Conservation (phyloP, 257 asterid genomes). For the Salvia miltiorrhiza region DNA sequence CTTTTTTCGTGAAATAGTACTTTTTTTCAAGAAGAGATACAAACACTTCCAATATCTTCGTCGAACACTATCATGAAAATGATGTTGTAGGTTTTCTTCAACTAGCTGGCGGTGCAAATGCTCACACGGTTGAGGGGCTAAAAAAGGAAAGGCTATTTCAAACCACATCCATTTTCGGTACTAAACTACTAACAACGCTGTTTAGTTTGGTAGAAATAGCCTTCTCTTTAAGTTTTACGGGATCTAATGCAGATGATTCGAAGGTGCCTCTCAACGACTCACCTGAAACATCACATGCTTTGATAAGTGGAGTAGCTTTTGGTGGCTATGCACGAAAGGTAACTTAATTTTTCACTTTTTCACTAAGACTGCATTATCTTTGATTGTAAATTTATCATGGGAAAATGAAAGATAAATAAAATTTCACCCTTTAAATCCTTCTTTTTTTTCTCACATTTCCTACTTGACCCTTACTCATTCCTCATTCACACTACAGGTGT, state of each 20-base stretch:
- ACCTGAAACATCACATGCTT: constrained; percentile 38
- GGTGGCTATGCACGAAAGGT: constrained; percentile 97
- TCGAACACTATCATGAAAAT: background rate
- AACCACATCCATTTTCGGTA: constrained; percentile 51
- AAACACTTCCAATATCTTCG: background rate
- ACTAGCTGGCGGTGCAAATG: constrained; percentile 90
- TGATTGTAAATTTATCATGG: no score
- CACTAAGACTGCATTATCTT: no score
- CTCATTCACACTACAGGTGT: no score
- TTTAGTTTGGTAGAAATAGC: background rate
- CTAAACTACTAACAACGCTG: background rate
- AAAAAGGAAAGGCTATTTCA: constrained; percentile 52
- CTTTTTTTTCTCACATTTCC: no score
- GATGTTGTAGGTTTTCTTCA: constrained; percentile 68
- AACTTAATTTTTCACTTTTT: constrained; percentile 10
- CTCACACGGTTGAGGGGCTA: constrained; percentile 72
- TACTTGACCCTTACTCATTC: no score
- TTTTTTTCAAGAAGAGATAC: background rate
- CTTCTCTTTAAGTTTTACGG: background rate
- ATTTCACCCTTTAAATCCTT: no score
- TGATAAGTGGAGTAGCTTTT: constrained; percentile 79
- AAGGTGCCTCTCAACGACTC: constrained; percentile 6
- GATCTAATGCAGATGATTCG: constrained; percentile 26
- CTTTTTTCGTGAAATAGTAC: background rate
- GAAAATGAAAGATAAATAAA: no score